Conservation (phyloP, 2,329 filamentous ascomycete species). For the Fusarium sp. region DNA sequence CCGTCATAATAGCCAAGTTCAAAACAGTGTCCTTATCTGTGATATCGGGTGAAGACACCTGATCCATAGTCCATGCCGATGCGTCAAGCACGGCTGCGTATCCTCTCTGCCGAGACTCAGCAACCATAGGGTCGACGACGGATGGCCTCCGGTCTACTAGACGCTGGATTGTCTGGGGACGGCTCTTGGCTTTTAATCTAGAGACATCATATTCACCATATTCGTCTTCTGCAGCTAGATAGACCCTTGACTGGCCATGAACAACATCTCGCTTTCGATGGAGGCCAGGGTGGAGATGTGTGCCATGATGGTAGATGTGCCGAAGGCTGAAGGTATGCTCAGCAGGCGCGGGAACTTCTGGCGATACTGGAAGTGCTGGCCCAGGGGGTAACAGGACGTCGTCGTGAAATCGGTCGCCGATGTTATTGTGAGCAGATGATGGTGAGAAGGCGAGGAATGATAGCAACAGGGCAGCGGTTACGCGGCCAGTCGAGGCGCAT, state of each 20-base stretch:
- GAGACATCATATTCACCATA: constrained; percentile 60
- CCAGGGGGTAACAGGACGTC: constrained; percentile 55
- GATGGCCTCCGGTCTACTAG: constrained; percentile 80
- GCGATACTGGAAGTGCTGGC: constrained; percentile 52
- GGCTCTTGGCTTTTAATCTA: constrained; percentile 70
- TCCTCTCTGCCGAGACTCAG: constrained; percentile 74
- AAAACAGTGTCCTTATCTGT: constrained; percentile 87
- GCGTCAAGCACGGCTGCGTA: constrained; percentile 73
- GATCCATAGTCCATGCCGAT: constrained; percentile 84
- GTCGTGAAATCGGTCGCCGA: constrained; percentile 50
- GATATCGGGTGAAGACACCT: constrained; percentile 80
- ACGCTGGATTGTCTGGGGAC: constrained; percentile 76
- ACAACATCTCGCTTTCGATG: constrained; percentile 79
- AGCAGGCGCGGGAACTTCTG: constrained; percentile 57
- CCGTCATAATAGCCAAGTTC: constrained; percentile 85
- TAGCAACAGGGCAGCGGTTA: constrained; percentile 70
- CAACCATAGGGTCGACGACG: constrained; percentile 81
- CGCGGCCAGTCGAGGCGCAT: constrained; percentile 68
- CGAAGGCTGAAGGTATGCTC: constrained; percentile 75
- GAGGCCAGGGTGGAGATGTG: constrained; percentile 78
- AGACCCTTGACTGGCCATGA: constrained; percentile 63
- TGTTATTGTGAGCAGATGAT: constrained; percentile 49
- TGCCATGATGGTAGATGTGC: constrained; percentile 93
- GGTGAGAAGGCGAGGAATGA: constrained; percentile 71
- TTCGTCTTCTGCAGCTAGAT: constrained; percentile 68